phyloP scores from a whole-genome alignment of 768 basidiomycete genomes.

The Leccinum incarnatum region DNA sequence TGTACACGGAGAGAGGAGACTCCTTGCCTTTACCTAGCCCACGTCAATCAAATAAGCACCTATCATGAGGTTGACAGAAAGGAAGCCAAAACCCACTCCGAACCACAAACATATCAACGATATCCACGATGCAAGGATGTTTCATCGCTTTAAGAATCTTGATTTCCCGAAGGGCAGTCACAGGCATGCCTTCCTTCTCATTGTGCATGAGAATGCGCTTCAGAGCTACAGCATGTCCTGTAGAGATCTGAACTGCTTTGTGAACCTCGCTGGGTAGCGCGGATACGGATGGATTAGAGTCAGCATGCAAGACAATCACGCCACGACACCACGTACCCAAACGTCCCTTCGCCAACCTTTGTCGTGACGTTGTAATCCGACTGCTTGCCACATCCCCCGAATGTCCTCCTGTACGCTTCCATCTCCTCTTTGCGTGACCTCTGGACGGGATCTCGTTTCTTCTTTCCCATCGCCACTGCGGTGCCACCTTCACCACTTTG shows the following conservation, averaged over 20 bases:
- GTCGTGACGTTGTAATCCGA: conserved; percentile 76
- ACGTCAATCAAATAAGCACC: conserved; percentile 2
- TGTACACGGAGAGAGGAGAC: conserved; percentile 79
- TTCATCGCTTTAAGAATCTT: conserved; percentile 89
- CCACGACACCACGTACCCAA: conserved; percentile 63
- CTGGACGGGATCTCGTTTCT: conserved; percentile 43
- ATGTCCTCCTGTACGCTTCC: conserved; percentile 62
- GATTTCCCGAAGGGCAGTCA: conserved; percentile 95
- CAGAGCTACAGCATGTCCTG: conserved; percentile 70
- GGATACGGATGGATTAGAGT: conserved; percentile 1
- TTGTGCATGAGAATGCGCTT: conserved; percentile 97
- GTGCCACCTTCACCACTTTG: conserved; percentile 2
- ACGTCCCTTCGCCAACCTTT: conserved; percentile 95
- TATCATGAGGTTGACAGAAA: background rate
- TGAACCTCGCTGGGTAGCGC: conserved; percentile 72
- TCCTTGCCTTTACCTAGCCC: conserved; percentile 52
- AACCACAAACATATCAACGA: conserved; percentile 91
- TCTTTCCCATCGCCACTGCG: conserved; percentile 12
- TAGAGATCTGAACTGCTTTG: conserved; percentile 69
- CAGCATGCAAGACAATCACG: conserved; percentile 7
- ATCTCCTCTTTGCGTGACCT: conserved; percentile 64
- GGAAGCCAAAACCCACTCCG: conserved; percentile 49
- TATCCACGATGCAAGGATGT: conserved; percentile 82
- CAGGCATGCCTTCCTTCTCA: conserved; percentile 95
- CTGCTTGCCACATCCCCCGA: conserved; percentile 69